These are phyloP conservation scores for Chaetoscypha palmicola DNA, from an alignment of 2,329 filamentous ascomycete genomes.

Conservation along the genomic window DNA sequence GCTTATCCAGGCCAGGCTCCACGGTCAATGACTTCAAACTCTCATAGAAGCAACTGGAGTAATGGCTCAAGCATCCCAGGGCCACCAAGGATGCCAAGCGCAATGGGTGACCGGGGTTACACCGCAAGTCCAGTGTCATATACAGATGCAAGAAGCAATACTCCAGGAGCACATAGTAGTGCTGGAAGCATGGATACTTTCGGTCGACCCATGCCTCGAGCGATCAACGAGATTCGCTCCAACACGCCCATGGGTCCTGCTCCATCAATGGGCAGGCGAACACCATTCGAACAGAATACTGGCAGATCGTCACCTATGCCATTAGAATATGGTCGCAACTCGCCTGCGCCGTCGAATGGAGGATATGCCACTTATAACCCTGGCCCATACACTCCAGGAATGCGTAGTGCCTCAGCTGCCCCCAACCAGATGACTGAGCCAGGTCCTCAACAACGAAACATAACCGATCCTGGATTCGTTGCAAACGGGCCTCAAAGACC, in stretches of 20 bases:
- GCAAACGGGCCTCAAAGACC: conserved; percentile 11
- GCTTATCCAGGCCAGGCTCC: conserved; percentile 20
- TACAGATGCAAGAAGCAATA: conserved; percentile 13
- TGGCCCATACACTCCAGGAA: conserved; percentile 20
- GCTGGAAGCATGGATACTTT: conserved; percentile 19
- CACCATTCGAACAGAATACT: conserved; percentile 21
- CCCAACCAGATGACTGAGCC: conserved; percentile 9
- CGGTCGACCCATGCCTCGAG: conserved; percentile 23
- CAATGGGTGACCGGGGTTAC: conserved; percentile 25
- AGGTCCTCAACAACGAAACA: conserved; percentile 16
- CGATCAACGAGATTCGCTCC: conserved; percentile 21
- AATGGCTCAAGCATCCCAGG: conserved; percentile 1
- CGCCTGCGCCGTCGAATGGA: conserved; percentile 12
- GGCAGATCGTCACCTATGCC: conserved; percentile 14
- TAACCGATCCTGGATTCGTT: conserved; percentile 25
- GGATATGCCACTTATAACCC: too few species aligned
- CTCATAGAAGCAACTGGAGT: conserved; percentile 23
- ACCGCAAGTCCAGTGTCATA: conserved; percentile 28
- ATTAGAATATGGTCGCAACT: conserved; percentile 11
- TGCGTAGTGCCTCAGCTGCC: conserved; percentile 16
- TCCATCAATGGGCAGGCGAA: conserved; percentile 24
- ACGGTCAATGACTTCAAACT: conserved; percentile 25
- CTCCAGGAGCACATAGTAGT: conserved; percentile 7
- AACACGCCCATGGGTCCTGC: conserved; percentile 24
- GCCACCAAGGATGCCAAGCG: conserved; percentile 25